These are phyloP conservation scores for Sordariomycetes sp. DNA, from an alignment of 2,329 filamentous ascomycete species.

Conservation along the genomic window DNA sequence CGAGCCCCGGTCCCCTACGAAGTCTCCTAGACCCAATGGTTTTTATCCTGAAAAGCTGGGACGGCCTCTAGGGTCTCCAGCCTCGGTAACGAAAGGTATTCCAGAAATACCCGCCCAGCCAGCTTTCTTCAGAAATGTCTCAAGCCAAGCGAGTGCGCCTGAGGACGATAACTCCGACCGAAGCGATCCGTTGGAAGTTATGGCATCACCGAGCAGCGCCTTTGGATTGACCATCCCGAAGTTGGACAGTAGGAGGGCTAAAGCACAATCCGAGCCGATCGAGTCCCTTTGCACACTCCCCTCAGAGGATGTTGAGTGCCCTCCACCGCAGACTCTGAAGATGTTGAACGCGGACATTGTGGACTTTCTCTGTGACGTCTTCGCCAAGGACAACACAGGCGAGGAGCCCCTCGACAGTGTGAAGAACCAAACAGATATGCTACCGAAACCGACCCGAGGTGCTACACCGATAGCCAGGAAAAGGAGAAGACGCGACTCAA, in stretches of 20 bases:
- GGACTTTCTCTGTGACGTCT: slow-evolving; percentile 50
- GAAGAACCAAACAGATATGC: slow-evolving; percentile 5
- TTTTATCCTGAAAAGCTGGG: slow-evolving; percentile 24
- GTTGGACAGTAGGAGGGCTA: too few species aligned
- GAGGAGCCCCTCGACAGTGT: slow-evolving; percentile 35
- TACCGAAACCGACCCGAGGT: background rate
- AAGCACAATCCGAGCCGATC: too few species aligned
- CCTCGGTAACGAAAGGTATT: slow-evolving; percentile 16
- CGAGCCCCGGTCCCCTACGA: slow-evolving; percentile 16
- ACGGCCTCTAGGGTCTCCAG: slow-evolving; percentile 17
- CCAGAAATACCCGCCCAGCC: slow-evolving; percentile 25
- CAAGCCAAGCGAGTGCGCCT: background rate
- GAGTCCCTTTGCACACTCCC: too few species aligned
- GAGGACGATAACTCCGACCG: too few species aligned
- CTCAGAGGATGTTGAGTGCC: too few species aligned
- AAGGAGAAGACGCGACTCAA: background rate
- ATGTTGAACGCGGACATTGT: slow-evolving; percentile 45
- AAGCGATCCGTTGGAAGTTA: too few species aligned
- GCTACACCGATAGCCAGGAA: background rate
- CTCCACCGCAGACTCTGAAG: slow-evolving; percentile 48
- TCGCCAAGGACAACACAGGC: slow-evolving; percentile 44
- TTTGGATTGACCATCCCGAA: too few species aligned
- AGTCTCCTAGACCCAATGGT: slow-evolving; percentile 18
- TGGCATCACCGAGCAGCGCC: background rate
- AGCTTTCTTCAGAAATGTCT: slow-evolving; percentile 27